Conservation (phyloP, 163 green algal genomes). For the Scenedesmus sp. region DNA sequence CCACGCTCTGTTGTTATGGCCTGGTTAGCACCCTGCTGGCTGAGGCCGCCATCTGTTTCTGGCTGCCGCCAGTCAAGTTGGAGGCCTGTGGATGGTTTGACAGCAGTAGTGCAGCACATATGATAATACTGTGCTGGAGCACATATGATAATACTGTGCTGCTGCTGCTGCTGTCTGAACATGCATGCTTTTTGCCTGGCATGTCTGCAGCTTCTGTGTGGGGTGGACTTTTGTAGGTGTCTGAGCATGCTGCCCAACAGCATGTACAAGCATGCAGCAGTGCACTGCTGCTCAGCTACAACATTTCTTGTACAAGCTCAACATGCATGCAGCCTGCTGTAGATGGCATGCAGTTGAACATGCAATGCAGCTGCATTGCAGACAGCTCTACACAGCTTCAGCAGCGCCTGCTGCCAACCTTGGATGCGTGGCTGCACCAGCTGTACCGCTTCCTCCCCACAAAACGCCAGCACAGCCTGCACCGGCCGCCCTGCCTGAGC, state of each 20-base stretch:
- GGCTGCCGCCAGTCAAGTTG: background rate
- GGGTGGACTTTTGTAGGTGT: background rate
- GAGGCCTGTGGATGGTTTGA: background rate
- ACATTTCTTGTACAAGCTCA: too few relatives aligned
- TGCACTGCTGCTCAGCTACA: background rate
- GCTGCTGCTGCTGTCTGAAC: background rate
- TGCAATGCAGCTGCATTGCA: background rate
- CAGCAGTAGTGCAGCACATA: background rate
- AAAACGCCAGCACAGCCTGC: background rate
- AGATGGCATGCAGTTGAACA: background rate
- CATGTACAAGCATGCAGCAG: background rate
- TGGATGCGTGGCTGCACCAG: background rate
- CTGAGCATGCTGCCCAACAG: background rate
- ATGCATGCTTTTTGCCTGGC: background rate
- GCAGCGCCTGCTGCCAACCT: background rate
- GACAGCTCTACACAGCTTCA: background rate
- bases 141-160: background rate
- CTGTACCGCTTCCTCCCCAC: background rate
- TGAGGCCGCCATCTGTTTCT: background rate
- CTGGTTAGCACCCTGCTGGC: background rate
- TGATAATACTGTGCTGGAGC: background rate
- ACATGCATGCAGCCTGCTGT: background rate
- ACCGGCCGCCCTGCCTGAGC: background rate
- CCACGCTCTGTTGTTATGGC: background rate
- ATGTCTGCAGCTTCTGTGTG: too few relatives aligned